Percentiles rank a stretch among this genome's conserved stretches.
Evolutionary conservation across 805 yeast genomes (phyloP).

Genomic region (Cyberlindnera nakhonratchasimensis): DNA sequence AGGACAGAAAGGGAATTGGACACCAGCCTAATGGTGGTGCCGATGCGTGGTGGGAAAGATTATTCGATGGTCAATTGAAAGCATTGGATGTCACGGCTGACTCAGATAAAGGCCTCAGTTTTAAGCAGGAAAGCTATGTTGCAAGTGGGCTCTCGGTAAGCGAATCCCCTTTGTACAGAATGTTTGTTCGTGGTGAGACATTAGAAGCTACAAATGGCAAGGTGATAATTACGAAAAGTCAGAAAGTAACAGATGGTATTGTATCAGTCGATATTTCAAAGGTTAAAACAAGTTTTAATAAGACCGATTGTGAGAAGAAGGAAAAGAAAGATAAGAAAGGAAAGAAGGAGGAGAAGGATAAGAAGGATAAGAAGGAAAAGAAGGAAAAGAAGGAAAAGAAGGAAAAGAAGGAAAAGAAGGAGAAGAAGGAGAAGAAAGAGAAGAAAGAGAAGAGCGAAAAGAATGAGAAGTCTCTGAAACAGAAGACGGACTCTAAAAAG

Average conservation of each 20-base stretch:
- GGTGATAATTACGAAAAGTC: conserved; percentile 21
- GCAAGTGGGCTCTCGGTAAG: conserved; percentile 46
- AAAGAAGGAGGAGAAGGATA: conserved; percentile 17
- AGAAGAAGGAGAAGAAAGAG: conserved; percentile 9
- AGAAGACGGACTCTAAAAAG: conserved; percentile 26
- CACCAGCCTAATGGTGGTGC: conserved; percentile 52
- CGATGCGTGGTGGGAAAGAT: conserved; percentile 95
- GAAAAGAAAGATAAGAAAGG: conserved; percentile 24
- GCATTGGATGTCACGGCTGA: conserved; percentile 55
- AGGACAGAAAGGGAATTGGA: conserved; percentile 89
- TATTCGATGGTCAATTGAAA: conserved; percentile 91
- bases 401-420: conserved; percentile 23
- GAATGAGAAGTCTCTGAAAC: too few relatives aligned
- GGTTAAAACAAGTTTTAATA: conserved; percentile 18
- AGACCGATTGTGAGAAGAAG: conserved; percentile 15
- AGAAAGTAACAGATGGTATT: background rate
- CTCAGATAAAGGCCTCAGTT: conserved; percentile 36
- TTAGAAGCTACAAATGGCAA: conserved; percentile 69
- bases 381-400: conserved; percentile 25
- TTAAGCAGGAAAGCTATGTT: conserved; percentile 50
- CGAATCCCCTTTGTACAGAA: conserved; percentile 70
- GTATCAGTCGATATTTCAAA: conserved; percentile 7
- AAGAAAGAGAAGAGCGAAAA: conserved; percentile 22
- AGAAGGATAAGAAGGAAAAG: conserved; percentile 26
- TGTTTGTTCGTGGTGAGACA: conserved; percentile 88